Conservation (phyloP, 768 basidiomycete species). For the Leccinellum albellum region DNA sequence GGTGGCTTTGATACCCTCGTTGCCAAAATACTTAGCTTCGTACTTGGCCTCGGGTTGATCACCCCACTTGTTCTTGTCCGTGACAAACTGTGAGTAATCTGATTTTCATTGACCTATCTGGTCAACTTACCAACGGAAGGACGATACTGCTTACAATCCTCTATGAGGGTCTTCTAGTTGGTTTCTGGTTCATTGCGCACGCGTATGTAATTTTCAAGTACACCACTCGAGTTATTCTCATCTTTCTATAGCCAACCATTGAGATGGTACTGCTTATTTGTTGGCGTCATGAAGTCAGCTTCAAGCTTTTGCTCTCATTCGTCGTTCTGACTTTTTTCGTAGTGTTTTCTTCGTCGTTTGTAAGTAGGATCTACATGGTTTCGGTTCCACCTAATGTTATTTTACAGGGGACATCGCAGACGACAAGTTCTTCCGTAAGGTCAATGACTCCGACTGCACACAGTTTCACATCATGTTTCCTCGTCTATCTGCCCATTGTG, state of each 20-base stretch:
- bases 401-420: constrained; percentile 86
- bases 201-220: constrained; percentile 48
- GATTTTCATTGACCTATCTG: neutral
- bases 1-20: constrained; percentile 87
- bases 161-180: constrained; percentile 84
- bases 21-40: constrained; percentile 89
- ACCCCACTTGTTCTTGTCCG: constrained; percentile 82
- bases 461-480: constrained; percentile 82
- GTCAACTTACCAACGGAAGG: constrained; percentile 39
- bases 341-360: constrained; percentile 88
- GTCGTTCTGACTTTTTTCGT: constrained; percentile 8
- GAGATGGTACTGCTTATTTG: constrained; percentile 78
- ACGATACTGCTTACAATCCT: constrained; percentile 79
- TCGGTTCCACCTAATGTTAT: neutral
- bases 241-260: constrained; percentile 57
- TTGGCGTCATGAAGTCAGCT: constrained; percentile 81
- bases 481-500: constrained; percentile 66
- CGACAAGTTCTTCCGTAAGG: constrained; percentile 91
- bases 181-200: constrained; percentile 95
- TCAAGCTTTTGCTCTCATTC: constrained; percentile 8
- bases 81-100: constrained; percentile 73
- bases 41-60: constrained; percentile 83
- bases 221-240: constrained; percentile 8
- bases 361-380: constrained; percentile 35
- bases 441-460: constrained; percentile 89